phyloP scores from a whole-genome alignment of 805 yeast species.

The Hanseniaspora clermontiae region DNA sequence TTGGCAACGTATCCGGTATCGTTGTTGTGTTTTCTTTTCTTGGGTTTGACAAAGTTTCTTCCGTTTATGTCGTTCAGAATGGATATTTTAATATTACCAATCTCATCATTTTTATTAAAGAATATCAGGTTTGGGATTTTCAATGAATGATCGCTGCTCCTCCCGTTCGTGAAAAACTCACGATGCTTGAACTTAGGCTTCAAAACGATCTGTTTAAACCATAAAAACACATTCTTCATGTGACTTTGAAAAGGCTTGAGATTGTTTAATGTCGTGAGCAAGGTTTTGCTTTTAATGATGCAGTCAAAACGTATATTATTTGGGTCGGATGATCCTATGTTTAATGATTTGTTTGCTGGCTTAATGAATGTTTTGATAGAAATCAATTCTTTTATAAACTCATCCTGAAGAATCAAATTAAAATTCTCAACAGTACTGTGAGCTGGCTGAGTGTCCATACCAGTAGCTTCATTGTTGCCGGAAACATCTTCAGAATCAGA shows the following conservation, averaged over 20 bases:
- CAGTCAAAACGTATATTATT: slow-evolving; percentile 5
- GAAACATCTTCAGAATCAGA: background rate
- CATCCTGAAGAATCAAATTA: slow-evolving; percentile 10
- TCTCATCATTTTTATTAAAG: slow-evolving; percentile 11
- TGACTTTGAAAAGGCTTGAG: slow-evolving; percentile 12
- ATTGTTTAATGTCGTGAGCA: slow-evolving; percentile 1
- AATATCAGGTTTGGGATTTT: slow-evolving; percentile 10
- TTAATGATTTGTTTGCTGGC: background rate
- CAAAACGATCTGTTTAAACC: slow-evolving; percentile 10
- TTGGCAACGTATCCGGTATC: background rate
- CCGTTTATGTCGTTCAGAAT: slow-evolving; percentile 6
- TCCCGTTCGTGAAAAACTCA: slow-evolving; percentile 9
- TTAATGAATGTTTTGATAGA: slow-evolving; percentile 2
- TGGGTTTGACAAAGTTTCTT: background rate
- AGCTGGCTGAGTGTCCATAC: background rate
- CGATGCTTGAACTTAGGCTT: slow-evolving; percentile 11
- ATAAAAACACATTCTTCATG: slow-evolving; percentile 3
- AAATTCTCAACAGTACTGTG: background rate
- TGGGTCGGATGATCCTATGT: background rate
- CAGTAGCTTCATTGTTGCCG: background rate
- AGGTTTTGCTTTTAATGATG: slow-evolving; percentile 5
- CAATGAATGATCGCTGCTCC: background rate
- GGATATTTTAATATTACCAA: slow-evolving; percentile 11
- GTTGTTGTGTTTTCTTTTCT: background rate
- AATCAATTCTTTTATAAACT: slow-evolving; percentile 2